Evolutionary conservation across 768 basidiomycete genomes (phyloP), one percentile per base, ranked within the genome.

Genomic region (Dendrothele bispora): DNA sequence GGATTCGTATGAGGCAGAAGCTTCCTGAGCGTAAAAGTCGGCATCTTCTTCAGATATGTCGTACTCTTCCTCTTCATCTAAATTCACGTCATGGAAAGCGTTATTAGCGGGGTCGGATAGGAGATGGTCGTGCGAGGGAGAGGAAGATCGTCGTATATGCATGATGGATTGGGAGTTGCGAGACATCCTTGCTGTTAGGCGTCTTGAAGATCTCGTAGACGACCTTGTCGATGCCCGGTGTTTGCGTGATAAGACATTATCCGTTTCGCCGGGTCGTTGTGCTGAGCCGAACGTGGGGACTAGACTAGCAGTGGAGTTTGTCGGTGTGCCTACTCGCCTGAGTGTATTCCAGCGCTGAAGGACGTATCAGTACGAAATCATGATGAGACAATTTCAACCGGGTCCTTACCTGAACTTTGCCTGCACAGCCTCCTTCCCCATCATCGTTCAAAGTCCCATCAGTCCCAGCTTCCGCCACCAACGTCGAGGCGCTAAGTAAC

Each of bases 401-500:
- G 34, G 11, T 39, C 39, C 11, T 3, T n/a, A n/a, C n/a, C n/a
- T n/a, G n/a, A n/a, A n/a, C n/a, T n/a, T n/a, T n/a, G n/a, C n/a
- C n/a, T n/a, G n/a, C n/a, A n/a, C n/a, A n/a, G n/a, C n/a, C 37
- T 27, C 39, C 28, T n/a, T n/a, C 25, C 14, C 21, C 29, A 46
- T 15, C 20, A 8, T 17, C 6, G 7, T 24, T 17, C 14, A 22
- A 21, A 22, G 42, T 43, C n/a, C 17, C 26, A 7, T 47, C 46
- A 11, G 39, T 21, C 8, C 48, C 48, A 43, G 41, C 48, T 25
- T 49, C 48, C 18, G 48, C 48, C 14, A 49, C 40, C 28, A 49
- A 28, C 4, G 48, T 49, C 6, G 48, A 49, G 7, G 40, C 48
- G n/a, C 39, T 29, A 11, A 43, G 17, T 8, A 40, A 8, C n/a